These are phyloP conservation scores for Ustilago nuda DNA, from an alignment of 1,284 basidiomycete species.

Conservation along the genomic window DNA sequence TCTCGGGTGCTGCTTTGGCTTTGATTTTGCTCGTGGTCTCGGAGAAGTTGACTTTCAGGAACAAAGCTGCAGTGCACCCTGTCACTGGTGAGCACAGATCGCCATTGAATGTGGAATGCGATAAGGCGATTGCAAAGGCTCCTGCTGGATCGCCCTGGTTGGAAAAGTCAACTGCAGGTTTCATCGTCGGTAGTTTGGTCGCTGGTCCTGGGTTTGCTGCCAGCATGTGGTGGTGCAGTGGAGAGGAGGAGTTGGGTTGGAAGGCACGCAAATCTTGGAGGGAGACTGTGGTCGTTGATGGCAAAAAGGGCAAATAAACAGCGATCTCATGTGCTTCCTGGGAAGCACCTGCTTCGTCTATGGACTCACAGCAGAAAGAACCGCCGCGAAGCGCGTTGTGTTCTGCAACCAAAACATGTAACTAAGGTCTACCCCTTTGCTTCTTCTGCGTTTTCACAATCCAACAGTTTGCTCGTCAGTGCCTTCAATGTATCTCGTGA, in stretches of 20 bases:
- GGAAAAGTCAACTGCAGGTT: constrained; percentile 40
- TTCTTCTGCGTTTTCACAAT: neutral
- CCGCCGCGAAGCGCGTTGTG: neutral
- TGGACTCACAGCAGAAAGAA: too few relatives aligned
- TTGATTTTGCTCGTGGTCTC: constrained; percentile 29
- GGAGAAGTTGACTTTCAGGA: constrained; percentile 44
- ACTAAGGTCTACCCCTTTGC: neutral
- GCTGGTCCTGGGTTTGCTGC: constrained; percentile 53
- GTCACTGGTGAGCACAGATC: constrained; percentile 34
- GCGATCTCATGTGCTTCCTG: neutral
- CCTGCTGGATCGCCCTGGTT: constrained; percentile 49
- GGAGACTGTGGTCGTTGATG: constrained; percentile 49
- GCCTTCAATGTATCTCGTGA: neutral
- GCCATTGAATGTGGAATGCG: constrained; percentile 50
- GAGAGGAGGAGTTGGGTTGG: constrained; percentile 57
- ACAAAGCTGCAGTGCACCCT: constrained; percentile 34
- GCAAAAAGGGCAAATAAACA: constrained; percentile 46
- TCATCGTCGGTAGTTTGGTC: constrained; percentile 29
- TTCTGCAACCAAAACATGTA: neutral
- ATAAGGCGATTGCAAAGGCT: constrained; percentile 51
- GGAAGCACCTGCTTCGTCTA: too few relatives aligned
- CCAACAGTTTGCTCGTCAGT: neutral
- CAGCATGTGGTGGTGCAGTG: constrained; percentile 57
- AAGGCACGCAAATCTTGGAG: constrained; percentile 55
- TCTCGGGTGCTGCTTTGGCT: constrained; percentile 22